A percentile compares a stretch with the other conserved stretches of the same genome.
Evolutionary conservation across 306 rosid species (phyloP).

Genomic region (Vigna nakashimae): DNA sequence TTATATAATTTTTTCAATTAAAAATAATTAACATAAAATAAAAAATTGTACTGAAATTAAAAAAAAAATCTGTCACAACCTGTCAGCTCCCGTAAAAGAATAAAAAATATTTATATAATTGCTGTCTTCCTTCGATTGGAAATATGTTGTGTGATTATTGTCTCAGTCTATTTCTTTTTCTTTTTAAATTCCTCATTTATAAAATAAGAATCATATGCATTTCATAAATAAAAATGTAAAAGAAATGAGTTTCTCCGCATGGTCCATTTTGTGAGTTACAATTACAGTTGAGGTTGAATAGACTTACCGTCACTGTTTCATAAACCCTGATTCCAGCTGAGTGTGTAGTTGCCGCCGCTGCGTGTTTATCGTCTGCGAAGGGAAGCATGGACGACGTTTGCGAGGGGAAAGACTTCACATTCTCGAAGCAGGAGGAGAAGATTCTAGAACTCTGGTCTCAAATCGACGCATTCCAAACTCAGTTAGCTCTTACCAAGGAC

Average conservation of each 20-base stretch:
- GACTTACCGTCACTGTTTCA: background rate
- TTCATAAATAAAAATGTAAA: too few species aligned
- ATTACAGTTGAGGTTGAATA: background rate
- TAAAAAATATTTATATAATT: too few species aligned
- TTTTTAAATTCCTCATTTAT: too few species aligned
- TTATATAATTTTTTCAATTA: too few species aligned
- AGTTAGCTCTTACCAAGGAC: conserved; percentile 62
- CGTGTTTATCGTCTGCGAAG: background rate
- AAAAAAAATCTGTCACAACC: too few species aligned
- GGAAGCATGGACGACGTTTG: conserved; percentile 78
- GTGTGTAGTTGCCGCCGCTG: conserved; percentile 43
- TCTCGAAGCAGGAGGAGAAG: conserved; percentile 76
- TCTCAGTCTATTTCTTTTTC: too few species aligned
- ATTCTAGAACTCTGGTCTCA: conserved; percentile 71
- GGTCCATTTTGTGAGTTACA: background rate
- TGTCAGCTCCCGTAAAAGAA: too few species aligned
- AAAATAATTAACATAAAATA: too few species aligned
- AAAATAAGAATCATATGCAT: too few species aligned
- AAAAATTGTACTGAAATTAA: too few species aligned
- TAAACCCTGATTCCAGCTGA: background rate
- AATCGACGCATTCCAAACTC: conserved; percentile 84
- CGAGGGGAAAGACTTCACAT: conserved; percentile 90
- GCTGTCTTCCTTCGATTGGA: too few species aligned
- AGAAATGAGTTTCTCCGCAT: background rate
- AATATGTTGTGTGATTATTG: too few species aligned